Evolutionary conservation across 1,284 basidiomycete genomes (phyloP), one percentile per base, ranked within the genome.

Genomic region (Ustilago nuda): DNA sequence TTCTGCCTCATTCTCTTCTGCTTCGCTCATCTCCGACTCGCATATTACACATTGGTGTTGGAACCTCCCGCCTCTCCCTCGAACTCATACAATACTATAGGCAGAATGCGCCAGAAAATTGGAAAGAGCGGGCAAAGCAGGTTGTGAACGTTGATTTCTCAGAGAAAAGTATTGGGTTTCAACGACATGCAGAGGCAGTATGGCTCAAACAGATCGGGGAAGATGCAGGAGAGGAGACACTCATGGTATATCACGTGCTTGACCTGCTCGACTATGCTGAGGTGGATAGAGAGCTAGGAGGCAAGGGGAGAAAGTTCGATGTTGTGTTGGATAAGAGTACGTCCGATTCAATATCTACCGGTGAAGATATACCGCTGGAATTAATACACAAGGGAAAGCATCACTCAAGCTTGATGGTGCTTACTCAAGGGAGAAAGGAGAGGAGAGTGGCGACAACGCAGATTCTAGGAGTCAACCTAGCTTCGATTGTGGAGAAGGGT

Each of bases 251-350:
- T 39, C 48, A 58, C 13, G 48, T 52, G 11, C 12, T 74, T 17
- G 62, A 78, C 27, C 39, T 78, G 30, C 54, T 78, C 3, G 41
- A 66, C n/a, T 71, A 58, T 68, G 2, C 4, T 32, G 7, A 2
- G 2, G 1, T 36, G 17, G 6, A 27, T 63, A 43, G 54, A 23
- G 12, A 3, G 39, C 30, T 15, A 33, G 41, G 41, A 51, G 35
- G 8, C 43, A 12, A 30, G 37, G 23, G 5, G 4, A 2, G 48
- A 13, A 50, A 32, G 30, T 78, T 72, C 23, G 68, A 78, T 46
- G 33, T 69, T n/a, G 61, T 78, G 8, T 55, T 78, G n/a, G 76
- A 78, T 35, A 78, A 78, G 37, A 71, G 67, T 27, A 78, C 76
- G 0, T 69, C 76, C 6, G 76, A 78, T 27, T 67, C 72, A 0